A percentile compares a stretch with the other conserved stretches of the same genome.
Evolutionary conservation across 2,329 filamentous ascomycete species (phyloP).

Genomic region (Colletotrichum tamarilloi): DNA sequence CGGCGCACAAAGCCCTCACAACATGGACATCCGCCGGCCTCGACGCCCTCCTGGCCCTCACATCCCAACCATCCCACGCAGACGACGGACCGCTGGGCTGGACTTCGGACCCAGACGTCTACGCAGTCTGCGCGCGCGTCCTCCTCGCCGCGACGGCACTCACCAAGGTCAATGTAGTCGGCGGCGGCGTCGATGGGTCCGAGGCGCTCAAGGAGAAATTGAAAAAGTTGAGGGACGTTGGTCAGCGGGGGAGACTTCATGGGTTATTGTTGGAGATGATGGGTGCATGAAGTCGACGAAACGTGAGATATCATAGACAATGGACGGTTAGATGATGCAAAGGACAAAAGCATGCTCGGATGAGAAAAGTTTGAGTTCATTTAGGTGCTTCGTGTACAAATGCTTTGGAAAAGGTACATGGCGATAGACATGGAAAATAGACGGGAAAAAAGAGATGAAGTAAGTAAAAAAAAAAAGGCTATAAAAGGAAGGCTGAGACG

Average conservation of each 20-base stretch:
- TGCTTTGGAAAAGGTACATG: neutral
- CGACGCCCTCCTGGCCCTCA: constrained; percentile 48
- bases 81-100: constrained; percentile 78
- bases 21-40: constrained; percentile 66
- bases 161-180: neutral
- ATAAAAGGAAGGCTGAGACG: constrained; percentile 14
- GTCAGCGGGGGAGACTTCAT: constrained; percentile 25
- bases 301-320: too few relatives aligned
- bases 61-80: constrained; percentile 37
- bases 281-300: neutral
- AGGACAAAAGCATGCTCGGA: neutral
- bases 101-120: constrained; percentile 75
- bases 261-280: constrained; percentile 36
- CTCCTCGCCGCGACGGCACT: constrained; percentile 53
- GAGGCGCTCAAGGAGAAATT: constrained; percentile 12
- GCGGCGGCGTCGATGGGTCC: neutral
- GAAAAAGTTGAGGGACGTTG: constrained; percentile 19
- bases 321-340: neutral
- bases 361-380: neutral
- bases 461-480: neutral
- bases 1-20: constrained; percentile 38
- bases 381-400: constrained; percentile 20
- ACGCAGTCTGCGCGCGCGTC: constrained; percentile 67
- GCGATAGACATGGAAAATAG: neutral
- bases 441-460: neutral